A percentile compares a stretch with the other conserved stretches of the same genome.
Conservation (phyloP, 2,329 filamentous ascomycete species). For the Leptographium wingfieldii region DNA sequence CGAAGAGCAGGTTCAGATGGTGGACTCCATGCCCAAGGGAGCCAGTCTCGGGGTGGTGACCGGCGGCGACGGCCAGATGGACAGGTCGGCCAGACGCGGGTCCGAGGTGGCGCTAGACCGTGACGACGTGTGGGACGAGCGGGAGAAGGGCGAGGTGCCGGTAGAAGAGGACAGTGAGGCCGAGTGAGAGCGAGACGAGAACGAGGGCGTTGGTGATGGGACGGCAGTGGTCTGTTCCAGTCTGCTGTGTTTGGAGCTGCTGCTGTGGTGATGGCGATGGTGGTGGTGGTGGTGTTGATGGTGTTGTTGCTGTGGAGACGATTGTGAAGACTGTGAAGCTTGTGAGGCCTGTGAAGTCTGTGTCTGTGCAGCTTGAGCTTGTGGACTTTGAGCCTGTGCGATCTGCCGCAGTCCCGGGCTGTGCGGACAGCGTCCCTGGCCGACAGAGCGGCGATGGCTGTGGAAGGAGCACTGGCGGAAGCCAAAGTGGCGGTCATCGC, state of each 20-base stretch:
- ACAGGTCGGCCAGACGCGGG: conserved; percentile 5
- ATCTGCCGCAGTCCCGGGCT: conserved; percentile 1
- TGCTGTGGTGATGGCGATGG: background rate
- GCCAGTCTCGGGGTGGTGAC: conserved; percentile 4
- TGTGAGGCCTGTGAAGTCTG: no score
- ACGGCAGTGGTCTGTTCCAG: background rate
- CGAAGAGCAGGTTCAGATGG: conserved; percentile 1
- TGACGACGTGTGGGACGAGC: background rate
- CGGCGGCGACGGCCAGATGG: conserved; percentile 7
- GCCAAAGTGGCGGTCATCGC: conserved; percentile 45
- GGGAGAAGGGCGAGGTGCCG: background rate
- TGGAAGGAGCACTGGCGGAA: conserved; percentile 50
- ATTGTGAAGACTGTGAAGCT: no score
- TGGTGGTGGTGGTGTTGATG: background rate
- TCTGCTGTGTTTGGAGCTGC: background rate
- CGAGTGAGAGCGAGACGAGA: background rate
- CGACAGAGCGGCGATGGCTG: conserved; percentile 41
- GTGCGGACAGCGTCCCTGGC: conserved; percentile 41
- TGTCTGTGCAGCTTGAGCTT: no score
- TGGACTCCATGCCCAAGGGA: conserved; percentile 10
- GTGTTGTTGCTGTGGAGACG: no score
- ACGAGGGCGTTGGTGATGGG: background rate
- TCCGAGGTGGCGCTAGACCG: conserved; percentile 1
- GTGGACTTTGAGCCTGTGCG: no score
- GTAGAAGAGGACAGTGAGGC: background rate